Evolutionary conservation across 805 yeast genomes (phyloP).

Genomic region (Schizosaccharomyces osmophilus): DNA sequence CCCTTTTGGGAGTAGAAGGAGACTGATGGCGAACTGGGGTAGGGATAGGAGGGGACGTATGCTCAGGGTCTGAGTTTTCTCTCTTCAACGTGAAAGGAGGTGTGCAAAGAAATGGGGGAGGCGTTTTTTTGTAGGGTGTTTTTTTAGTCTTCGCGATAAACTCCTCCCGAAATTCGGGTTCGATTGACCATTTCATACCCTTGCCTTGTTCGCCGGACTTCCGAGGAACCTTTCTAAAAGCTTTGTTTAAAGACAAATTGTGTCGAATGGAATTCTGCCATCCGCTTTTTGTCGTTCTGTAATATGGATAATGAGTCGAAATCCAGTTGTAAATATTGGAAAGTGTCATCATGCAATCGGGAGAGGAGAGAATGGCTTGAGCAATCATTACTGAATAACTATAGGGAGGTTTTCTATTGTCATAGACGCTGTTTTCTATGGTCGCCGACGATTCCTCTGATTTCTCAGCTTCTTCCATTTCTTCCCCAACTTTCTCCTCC

Average conservation of each 20-base stretch:
- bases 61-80: background rate
- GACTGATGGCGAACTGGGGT: background rate
- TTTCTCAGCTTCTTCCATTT: slow-evolving; percentile 3
- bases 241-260: slow-evolving; percentile 79
- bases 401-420: slow-evolving; percentile 83
- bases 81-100: background rate
- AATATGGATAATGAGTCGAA: slow-evolving; percentile 65
- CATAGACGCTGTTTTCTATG: background rate
- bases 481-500: slow-evolving; percentile 18
- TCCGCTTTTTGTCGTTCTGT: slow-evolving; percentile 76
- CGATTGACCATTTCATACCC: slow-evolving; percentile 97
- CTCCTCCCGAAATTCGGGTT: slow-evolving; percentile 61
- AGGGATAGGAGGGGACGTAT: background rate
- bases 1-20: slow-evolving; percentile 3
- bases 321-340: slow-evolving; percentile 88
- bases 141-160: slow-evolving; percentile 11
- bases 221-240: slow-evolving; percentile 92
- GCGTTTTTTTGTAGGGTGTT: background rate
- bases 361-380: slow-evolving; percentile 74
- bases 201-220: slow-evolving; percentile 92
- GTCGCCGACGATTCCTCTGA: background rate
- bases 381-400: slow-evolving; percentile 96
- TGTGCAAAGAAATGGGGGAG: background rate
- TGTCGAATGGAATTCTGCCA: slow-evolving; percentile 98
- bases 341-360: slow-evolving; percentile 67